Percentiles rank a stretch among this genome's conserved stretches.
These are phyloP conservation scores for Jackrogersella minutella DNA, from an alignment of 495 filamentous ascomycete species.

Conservation along the genomic window DNA sequence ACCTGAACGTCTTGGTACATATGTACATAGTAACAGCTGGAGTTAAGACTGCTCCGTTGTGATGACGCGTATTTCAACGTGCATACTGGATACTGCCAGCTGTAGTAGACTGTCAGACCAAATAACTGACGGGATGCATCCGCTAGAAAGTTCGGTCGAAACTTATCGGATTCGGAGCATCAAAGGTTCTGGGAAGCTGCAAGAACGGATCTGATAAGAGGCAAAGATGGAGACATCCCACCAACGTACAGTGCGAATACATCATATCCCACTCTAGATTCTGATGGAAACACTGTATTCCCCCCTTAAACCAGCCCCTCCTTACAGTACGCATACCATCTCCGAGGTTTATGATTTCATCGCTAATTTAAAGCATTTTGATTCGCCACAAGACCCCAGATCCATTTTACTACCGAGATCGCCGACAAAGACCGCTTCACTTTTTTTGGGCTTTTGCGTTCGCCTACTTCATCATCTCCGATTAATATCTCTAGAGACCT, in stretches of 20 bases:
- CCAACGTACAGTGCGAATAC: constrained; percentile 5
- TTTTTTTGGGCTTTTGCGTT: constrained; percentile 19
- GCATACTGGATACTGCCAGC: background rate
- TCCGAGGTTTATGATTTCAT: constrained; percentile 46
- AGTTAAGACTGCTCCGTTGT: too few species aligned
- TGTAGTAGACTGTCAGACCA: background rate
- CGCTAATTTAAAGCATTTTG: constrained; percentile 24
- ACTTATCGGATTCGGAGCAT: constrained; percentile 29
- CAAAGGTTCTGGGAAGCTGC: background rate
- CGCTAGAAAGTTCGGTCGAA: constrained; percentile 28
- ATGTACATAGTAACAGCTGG: too few species aligned
- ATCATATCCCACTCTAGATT: too few species aligned
- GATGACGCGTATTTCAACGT: too few species aligned
- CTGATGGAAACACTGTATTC: constrained; percentile 24
- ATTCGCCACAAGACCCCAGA: constrained; percentile 42
- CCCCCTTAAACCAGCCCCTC: constrained; percentile 5
- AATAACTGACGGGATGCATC: too few species aligned
- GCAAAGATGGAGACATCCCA: constrained; percentile 1
- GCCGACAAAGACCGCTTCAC: constrained; percentile 44
- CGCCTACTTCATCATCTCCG: constrained; percentile 34
- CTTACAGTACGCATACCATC: constrained; percentile 32
- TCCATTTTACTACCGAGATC: constrained; percentile 46
- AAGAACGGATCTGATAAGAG: constrained; percentile 41
- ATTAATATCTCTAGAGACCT: constrained; percentile 13
- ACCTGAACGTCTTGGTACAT: background rate